Evolutionary conservation across 768 basidiomycete genomes (phyloP), one percentile per base, ranked within the genome.

Genomic region (Cystoderma amianthinum): DNA sequence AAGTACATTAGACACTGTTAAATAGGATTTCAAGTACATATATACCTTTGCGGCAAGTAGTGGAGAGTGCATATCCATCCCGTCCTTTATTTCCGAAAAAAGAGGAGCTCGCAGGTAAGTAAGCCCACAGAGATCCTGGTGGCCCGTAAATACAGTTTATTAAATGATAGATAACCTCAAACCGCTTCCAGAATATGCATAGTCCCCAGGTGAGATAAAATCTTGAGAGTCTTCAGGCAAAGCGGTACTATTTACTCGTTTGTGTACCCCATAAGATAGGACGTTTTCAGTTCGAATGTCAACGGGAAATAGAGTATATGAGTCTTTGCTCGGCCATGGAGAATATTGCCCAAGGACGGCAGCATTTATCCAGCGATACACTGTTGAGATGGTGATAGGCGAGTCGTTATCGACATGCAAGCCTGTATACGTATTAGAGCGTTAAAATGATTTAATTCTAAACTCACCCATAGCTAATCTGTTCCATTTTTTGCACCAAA

Each of bases 391-490:
- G 32, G 41, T 42, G 34, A 35, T 34, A 19, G n/a, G 23, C 19
- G 41, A 42, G 41, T 42, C 41, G 21, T 42, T 22, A 19, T 32
- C 32, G 21, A 42, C 32, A 42, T 34, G 41, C 41, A 28, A 42
- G 20, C 41, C 41, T 42, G 41, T 17, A 42, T 42, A 42, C 34
- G 41, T 32, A 34, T 16, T 22, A 12, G 35, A 9, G 32, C 24
- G 32, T 42, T 42, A 3, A 23, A 39, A 42, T 20, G 25, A 23
- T 42, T 24, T 41, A 45, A 39, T 13, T 42, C 40, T 28, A 42
- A 39, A 42, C 44, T 30, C 16, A 45, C 40, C 44, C 41, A 45
- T 18, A 39, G 44, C 40, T 28, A 45, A 10, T 41, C 44, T 45
- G 44, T 40, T 9, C 15, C 6, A 42, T 45, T 34, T 11, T 23